phyloP scores from a whole-genome alignment of 2,329 filamentous ascomycete species.

The Didymella sp. region DNA sequence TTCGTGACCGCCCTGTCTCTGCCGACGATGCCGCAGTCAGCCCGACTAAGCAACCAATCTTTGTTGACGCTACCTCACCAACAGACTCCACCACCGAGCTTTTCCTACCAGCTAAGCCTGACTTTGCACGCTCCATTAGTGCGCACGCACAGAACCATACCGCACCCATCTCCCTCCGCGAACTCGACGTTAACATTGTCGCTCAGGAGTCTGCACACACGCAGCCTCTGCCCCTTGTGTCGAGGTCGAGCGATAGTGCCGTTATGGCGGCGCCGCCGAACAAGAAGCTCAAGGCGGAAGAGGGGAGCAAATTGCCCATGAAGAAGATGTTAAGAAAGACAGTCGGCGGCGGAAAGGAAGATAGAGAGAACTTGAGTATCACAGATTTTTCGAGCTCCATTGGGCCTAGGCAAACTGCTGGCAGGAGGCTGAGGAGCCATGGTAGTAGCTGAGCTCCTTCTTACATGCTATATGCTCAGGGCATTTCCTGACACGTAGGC shows the following conservation, averaged over 20 bases:
- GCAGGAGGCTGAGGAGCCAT: slow-evolving; percentile 51
- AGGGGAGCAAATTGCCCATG: slow-evolving; percentile 53
- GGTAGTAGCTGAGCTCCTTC: slow-evolving; percentile 24
- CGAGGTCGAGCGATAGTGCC: slow-evolving; percentile 39
- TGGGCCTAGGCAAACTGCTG: slow-evolving; percentile 45
- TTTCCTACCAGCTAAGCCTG: slow-evolving; percentile 35
- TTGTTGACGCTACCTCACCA: slow-evolving; percentile 57
- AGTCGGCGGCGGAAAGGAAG: slow-evolving; percentile 44
- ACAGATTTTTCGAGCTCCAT: slow-evolving; percentile 52
- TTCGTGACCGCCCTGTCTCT: slow-evolving; percentile 47
- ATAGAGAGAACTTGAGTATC: slow-evolving; percentile 52
- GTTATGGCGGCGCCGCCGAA: slow-evolving; percentile 45
- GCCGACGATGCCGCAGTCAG: slow-evolving; percentile 42
- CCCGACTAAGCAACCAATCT: slow-evolving; percentile 61
- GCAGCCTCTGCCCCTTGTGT: slow-evolving; percentile 43
- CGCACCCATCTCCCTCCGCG: slow-evolving; percentile 50
- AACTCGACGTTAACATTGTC: slow-evolving; percentile 58
- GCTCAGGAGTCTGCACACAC: slow-evolving; percentile 42
- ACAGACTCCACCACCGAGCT: slow-evolving; percentile 39
- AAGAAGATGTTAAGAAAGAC: slow-evolving; percentile 55
- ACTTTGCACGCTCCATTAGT: slow-evolving; percentile 37
- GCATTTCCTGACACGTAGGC: background rate
- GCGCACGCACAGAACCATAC: slow-evolving; percentile 26
- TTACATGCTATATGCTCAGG: background rate
- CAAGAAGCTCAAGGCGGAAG: slow-evolving; percentile 53